Evolutionary conservation across 371 early-diverging fungal species (phyloP), one percentile per base, ranked within the genome.

Genomic region (Parasitella parasitica): DNA sequence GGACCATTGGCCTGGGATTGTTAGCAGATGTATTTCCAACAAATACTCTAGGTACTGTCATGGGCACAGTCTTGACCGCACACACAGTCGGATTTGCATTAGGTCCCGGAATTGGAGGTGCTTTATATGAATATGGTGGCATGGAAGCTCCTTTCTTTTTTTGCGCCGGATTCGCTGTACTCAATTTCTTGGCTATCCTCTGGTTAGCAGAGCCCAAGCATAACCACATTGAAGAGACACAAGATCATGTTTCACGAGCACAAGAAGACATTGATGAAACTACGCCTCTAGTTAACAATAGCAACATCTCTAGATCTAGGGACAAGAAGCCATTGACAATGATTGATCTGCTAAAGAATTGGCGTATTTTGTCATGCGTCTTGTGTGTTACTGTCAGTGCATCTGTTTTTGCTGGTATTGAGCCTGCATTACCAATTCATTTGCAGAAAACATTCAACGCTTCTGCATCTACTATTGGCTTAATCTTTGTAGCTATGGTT

Each of bases 41-140:
- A 26, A 79, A 86, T 32, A 69, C 63, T 16, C 68, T 93, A 5
- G 95, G 93, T 22, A 72, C 81, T 13, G 91, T 88, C 6, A 92
- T 95, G 87, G 90, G 92, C 9, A 82, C 88, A 2, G 87, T 90
- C 0, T 70, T 92, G 56, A 82, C 85, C 2, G 89, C 89, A 2
- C 87, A 90, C 46, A 84, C 91, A 3, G 67, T 93, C 83, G 95
- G 80, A 16, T 85, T 86, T 64, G 80, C 89, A 30, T 67, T 82
- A 41, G 95, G 95, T 2, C 95, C 95, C 0, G 80, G 89, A 20
- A 57, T 91, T 15, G 95, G 94, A 18, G 94, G 93, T 5, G 73
- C 81, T 39, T 70, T 95, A 1, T 92, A 81, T 64, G 82, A 86
- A 34, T 86, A 83, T 36, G 79, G 84, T 49, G 91, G 92, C 20